Conservation (phyloP, 2,329 filamentous ascomycete species). For the Volutella citrinella region DNA sequence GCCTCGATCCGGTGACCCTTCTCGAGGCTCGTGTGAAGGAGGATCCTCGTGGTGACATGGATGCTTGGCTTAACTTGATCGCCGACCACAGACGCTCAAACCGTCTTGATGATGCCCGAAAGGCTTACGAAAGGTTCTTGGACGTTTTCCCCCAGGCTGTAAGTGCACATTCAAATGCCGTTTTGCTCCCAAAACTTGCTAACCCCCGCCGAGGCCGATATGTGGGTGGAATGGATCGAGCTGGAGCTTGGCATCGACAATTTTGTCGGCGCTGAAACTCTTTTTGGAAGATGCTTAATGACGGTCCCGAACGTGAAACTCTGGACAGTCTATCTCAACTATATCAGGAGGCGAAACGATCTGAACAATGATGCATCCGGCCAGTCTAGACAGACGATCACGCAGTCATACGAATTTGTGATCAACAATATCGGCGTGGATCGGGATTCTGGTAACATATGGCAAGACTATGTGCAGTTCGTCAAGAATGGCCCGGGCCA, state of each 20-base stretch:
- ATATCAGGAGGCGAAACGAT: slow-evolving; percentile 88
- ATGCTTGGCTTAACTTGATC: slow-evolving; percentile 88
- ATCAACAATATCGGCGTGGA: slow-evolving; percentile 88
- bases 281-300: slow-evolving; percentile 79
- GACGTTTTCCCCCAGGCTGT: slow-evolving; percentile 87
- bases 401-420: slow-evolving; percentile 88
- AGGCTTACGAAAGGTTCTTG: slow-evolving; percentile 81
- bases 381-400: slow-evolving; percentile 73
- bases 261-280: slow-evolving; percentile 72
- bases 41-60: slow-evolving; percentile 87
- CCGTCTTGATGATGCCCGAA: slow-evolving; percentile 77
- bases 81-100: slow-evolving; percentile 78
- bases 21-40: slow-evolving; percentile 90
- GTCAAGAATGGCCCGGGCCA: slow-evolving; percentile 83
- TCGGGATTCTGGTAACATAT: slow-evolving; percentile 83
- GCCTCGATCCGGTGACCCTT: slow-evolving; percentile 68
- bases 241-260: slow-evolving; percentile 90
- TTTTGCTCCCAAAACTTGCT: no score
- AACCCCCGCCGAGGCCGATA: slow-evolving; percentile 89
- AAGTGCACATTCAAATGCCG: no score
- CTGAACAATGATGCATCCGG: slow-evolving; percentile 73
- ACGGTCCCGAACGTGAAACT: slow-evolving; percentile 79
- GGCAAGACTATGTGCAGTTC: slow-evolving; percentile 94
- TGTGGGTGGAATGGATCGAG: slow-evolving; percentile 85
- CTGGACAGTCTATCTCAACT: slow-evolving; percentile 93